Conservation (phyloP, 2,329 filamentous ascomycete genomes). For the Talaromyces pinophilus region DNA sequence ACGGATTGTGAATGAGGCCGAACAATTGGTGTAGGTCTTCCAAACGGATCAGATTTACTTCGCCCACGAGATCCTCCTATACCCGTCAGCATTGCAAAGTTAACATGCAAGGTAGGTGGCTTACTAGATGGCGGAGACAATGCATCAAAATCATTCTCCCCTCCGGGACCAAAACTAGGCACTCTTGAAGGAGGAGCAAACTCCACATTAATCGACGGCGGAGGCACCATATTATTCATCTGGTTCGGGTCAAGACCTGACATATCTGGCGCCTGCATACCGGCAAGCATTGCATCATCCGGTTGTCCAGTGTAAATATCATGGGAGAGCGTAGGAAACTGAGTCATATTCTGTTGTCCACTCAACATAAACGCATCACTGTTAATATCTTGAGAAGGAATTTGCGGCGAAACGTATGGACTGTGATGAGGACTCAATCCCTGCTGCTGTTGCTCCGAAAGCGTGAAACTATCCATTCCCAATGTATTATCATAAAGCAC, state of each 20-base stretch:
- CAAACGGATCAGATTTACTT: constrained; percentile 63
- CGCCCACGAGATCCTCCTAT: constrained; percentile 55
- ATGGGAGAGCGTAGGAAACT: constrained; percentile 50
- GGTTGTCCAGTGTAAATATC: constrained; percentile 49
- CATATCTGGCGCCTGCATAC: constrained; percentile 47
- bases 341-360: constrained; percentile 49
- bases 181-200: constrained; percentile 75
- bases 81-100: constrained; percentile 5
- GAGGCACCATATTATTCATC: constrained; percentile 78
- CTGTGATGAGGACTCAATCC: constrained; percentile 66
- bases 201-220: constrained; percentile 94
- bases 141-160: constrained; percentile 70
- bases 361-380: constrained; percentile 48
- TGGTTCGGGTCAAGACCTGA: constrained; percentile 64
- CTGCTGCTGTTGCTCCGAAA: constrained; percentile 64
- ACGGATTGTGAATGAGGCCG: constrained; percentile 46
- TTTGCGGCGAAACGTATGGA: constrained; percentile 74
- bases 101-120: constrained; percentile 20
- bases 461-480: constrained; percentile 75
- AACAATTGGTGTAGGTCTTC: constrained; percentile 26
- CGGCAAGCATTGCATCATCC: constrained; percentile 50
- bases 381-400: constrained; percentile 67
- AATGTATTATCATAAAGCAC: constrained; percentile 75
- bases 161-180: constrained; percentile 66
- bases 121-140: constrained; percentile 72